Evolutionary conservation across 352 stramenopile genomes (phyloP).

Genomic region (Hyaloperonospora brassicae): DNA sequence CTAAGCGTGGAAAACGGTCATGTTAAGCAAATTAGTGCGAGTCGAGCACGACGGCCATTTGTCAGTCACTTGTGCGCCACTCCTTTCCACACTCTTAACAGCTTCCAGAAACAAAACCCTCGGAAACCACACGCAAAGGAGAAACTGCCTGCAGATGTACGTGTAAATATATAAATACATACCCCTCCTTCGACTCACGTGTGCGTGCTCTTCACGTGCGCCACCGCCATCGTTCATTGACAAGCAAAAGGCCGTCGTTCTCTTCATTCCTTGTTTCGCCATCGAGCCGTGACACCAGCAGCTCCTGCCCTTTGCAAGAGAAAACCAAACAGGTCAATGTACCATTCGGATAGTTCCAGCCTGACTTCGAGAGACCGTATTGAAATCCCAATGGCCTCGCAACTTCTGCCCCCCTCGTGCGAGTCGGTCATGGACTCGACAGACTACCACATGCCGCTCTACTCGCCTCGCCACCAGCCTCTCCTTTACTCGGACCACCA

Average conservation of each 20-base stretch:
- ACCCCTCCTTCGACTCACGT: no score
- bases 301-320: no score
- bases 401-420: not conserved
- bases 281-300: constrained; percentile 7
- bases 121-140: not conserved
- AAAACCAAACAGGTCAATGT: no score
- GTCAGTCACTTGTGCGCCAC: no score
- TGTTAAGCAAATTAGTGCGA: no score
- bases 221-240: not conserved
- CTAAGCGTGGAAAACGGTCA: no score
- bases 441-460: not conserved
- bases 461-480: constrained; percentile 5
- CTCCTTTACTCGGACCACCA: constrained; percentile 4
- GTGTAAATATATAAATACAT: no score
- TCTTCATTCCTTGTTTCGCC: constrained; percentile 22
- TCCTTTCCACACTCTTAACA: no score
- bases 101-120: no score
- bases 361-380: constrained; percentile 17
- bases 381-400: not conserved
- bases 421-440: constrained; percentile 7
- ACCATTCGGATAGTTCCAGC: no score
- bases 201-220: no score
- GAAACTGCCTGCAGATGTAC: constrained; percentile 6
- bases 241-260: constrained; percentile 6
- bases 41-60: no score